Conservation (phyloP, 2,329 filamentous ascomycete species). For the Colletotrichum costaricense region DNA sequence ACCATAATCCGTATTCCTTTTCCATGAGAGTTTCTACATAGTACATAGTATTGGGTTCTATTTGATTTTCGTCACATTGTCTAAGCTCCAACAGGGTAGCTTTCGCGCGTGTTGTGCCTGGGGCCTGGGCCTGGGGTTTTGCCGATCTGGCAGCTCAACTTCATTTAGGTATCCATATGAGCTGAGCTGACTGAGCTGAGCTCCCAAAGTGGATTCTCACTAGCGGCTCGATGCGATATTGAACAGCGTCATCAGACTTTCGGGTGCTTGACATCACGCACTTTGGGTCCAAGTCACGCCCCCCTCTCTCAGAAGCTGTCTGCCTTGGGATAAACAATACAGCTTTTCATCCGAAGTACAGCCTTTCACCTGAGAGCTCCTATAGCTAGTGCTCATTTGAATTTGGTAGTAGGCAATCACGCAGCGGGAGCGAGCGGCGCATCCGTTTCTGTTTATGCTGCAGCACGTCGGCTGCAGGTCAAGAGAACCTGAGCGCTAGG, state of each 20-base stretch:
- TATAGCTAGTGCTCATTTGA: background rate
- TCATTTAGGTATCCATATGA: background rate
- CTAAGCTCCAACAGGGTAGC: conserved; percentile 12
- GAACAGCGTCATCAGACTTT: conserved; percentile 4
- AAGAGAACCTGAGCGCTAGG: background rate
- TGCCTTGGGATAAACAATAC: background rate
- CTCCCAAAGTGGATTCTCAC: conserved; percentile 1
- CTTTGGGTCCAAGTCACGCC: background rate
- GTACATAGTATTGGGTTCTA: background rate
- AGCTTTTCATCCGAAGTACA: background rate
- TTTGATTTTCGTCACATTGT: conserved; percentile 7
- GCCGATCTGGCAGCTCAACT: conserved; percentile 21
- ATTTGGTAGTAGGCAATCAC: background rate
- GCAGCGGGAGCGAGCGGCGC: background rate
- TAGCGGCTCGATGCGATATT: conserved; percentile 2
- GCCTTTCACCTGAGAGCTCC: background rate
- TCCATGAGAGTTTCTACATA: background rate
- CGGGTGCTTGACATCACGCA: background rate
- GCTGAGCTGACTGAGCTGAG: background rate
- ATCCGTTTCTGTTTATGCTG: background rate
- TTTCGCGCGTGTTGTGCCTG: background rate
- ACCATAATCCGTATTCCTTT: background rate
- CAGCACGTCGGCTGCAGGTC: background rate
- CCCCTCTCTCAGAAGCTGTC: background rate
- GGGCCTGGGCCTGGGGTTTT: conserved; percentile 5